Base-by-base conservation (phyloP, 78 protist genomes). In the Bodo saltans region DNA sequence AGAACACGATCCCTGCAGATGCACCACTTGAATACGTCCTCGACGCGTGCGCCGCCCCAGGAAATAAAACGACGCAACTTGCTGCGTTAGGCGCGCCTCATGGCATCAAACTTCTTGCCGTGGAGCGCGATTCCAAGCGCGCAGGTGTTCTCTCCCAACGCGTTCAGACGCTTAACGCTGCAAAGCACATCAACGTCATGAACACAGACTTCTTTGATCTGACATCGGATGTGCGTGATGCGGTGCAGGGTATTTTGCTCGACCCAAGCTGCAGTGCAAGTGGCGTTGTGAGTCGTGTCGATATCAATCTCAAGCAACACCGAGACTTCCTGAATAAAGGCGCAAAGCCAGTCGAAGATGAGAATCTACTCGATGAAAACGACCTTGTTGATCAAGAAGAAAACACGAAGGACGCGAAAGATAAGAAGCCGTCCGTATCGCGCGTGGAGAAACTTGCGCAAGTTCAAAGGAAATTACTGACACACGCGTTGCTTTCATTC, bases 41-140 rank as follows among this genome's bases (percentile, higher is more conserved):
- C n/a, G 90, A 87, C 4, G 90, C 90, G 17, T 70, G 83, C 11
- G 79, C 90, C n/a, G 90, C 90, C 42, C 90, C 90, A 33, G 90
- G 90, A 21, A 81, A 79, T 30, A 87, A 87, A 83, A 87, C 90
- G 32, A 87, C 74, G 47, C 72, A 42, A 27, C 26, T 86, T 0
- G 80, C 88, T 0, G 79, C 72, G 28, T 11, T 84, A 4, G 8
- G 29, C 33, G 78, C 78, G 3, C n/a, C 60, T 8, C 60, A 47
- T 8, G 60, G 60, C n/a, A 8, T 47, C n/a, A 8, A 47, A 12
- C 34, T 84, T 32, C 35, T 75, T 3, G 87, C 87, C 4, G 33
- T 85, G 21, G 89, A 86, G 38, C 33, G 41, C 29, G 60, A 84
- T 32, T 17, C 12, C 28, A 81, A 71, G 72, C 67, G 88, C 29